Conservation (phyloP, 371 early-diverging fungal genomes). For the Lichtheimia ornata region DNA sequence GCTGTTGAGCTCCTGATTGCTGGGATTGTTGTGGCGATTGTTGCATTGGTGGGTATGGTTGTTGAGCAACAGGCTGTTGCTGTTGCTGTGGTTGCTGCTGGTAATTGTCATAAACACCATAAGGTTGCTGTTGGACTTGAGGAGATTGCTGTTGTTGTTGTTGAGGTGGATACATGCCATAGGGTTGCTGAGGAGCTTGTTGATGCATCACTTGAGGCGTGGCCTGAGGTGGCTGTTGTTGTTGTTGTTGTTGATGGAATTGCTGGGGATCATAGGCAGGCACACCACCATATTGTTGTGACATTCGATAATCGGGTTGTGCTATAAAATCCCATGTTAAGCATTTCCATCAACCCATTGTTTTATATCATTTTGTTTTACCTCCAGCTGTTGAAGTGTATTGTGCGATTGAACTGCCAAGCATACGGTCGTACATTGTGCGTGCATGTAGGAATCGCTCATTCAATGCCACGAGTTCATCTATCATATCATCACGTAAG, state of each 20-base stretch:
- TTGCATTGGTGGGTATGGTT: neutral
- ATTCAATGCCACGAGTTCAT: constrained; percentile 55
- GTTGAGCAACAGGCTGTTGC: constrained; percentile 6
- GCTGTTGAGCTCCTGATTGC: constrained; percentile 4
- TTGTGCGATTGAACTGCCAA: constrained; percentile 48
- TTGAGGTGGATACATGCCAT: constrained; percentile 13
- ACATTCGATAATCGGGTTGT: neutral
- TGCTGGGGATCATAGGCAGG: constrained; percentile 15
- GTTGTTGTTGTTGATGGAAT: constrained; percentile 27
- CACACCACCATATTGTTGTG: constrained; percentile 19
- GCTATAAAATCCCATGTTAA: neutral
- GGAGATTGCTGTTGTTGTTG: constrained; percentile 16
- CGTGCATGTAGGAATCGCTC: constrained; percentile 57
- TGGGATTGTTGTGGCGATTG: constrained; percentile 3
- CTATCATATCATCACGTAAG: constrained; percentile 19
- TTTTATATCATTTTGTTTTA: neutral
- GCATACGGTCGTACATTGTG: constrained; percentile 54
- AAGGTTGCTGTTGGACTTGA: constrained; percentile 2
- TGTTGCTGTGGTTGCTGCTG: constrained; percentile 1
- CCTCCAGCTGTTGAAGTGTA: constrained; percentile 28
- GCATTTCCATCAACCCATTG: neutral
- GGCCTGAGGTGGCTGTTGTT: constrained; percentile 17
- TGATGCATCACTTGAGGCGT: constrained; percentile 13
- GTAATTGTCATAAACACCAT: constrained; percentile 7
- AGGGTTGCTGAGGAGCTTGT: constrained; percentile 25